Conservation (phyloP, 1,284 basidiomycete genomes). For the Melampsora americana region DNA sequence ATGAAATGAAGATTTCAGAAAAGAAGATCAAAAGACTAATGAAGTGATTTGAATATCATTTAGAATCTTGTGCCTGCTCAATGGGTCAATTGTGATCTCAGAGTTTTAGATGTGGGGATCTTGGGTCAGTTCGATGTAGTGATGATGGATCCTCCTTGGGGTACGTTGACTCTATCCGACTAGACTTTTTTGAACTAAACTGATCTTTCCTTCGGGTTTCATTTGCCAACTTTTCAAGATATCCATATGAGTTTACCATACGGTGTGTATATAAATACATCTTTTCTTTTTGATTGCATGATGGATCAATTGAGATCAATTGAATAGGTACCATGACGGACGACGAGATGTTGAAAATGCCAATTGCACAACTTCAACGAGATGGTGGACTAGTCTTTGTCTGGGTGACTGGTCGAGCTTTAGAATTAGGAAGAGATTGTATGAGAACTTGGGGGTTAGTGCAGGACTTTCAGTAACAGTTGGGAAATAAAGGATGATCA, state of each 20-base stretch:
- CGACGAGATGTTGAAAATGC: slow-evolving; percentile 97
- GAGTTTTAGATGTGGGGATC: slow-evolving; percentile 85
- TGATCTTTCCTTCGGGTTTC: too few species aligned
- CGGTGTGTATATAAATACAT: slow-evolving; percentile 9
- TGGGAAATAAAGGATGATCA: neutral
- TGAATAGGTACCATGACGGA: slow-evolving; percentile 46
- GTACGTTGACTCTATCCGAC: slow-evolving; percentile 45
- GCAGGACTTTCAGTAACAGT: neutral
- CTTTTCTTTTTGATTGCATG: neutral
- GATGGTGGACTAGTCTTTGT: slow-evolving; percentile 86
- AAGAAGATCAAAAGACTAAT: too few species aligned
- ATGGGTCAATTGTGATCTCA: slow-evolving; percentile 94
- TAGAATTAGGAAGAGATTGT: slow-evolving; percentile 93
- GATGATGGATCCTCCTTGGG: slow-evolving; percentile 96
- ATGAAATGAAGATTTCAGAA: too few species aligned
- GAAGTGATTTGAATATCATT: too few species aligned
- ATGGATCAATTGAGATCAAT: neutral
- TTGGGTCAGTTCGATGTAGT: slow-evolving; percentile 98
- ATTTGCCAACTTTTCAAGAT: slow-evolving; percentile 18
- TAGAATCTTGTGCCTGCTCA: slow-evolving; percentile 67
- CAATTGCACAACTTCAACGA: slow-evolving; percentile 86
- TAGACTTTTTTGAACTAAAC: neutral
- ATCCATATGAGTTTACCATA: slow-evolving; percentile 45
- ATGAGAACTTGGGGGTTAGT: slow-evolving; percentile 77
- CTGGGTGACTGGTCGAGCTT: slow-evolving; percentile 97